Evolutionary conservation across 78 protist genomes (phyloP).

Genomic region (Speleostelium caveatum): DNA sequence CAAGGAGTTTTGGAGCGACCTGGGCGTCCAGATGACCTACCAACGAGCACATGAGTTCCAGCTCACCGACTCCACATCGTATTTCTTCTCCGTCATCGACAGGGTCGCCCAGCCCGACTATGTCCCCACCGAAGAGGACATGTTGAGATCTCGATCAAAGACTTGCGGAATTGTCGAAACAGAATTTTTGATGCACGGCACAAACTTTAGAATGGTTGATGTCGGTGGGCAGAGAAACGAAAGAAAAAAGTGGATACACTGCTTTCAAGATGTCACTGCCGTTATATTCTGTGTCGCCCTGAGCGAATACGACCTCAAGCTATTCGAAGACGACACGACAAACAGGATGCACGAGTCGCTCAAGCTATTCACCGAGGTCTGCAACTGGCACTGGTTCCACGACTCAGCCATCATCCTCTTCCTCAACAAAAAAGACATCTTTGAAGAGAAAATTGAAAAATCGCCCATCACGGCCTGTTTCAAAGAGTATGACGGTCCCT

Average conservation of each 20-base stretch:
- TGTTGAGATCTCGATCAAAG: constrained; percentile 93
- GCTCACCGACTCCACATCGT: neutral
- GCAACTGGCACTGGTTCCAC: constrained; percentile 94
- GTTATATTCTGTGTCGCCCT: constrained; percentile 93
- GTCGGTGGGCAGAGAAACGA: constrained; percentile 97
- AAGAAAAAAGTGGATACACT: constrained; percentile 98
- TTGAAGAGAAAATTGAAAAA: constrained; percentile 79
- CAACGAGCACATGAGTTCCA: constrained; percentile 84
- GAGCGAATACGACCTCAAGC: constrained; percentile 91
- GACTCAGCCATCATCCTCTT: constrained; percentile 95
- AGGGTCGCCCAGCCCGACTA: constrained; percentile 85
- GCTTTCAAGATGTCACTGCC: constrained; percentile 96
- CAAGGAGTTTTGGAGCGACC: constrained; percentile 89
- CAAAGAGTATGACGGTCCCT: constrained; percentile 81
- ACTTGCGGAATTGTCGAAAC: constrained; percentile 96
- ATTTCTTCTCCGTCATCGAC: constrained; percentile 12
- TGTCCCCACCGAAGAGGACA: constrained; percentile 93
- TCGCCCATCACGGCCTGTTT: constrained; percentile 84
- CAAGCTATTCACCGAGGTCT: constrained; percentile 91
- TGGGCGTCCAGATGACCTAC: constrained; percentile 84
- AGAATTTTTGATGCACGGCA: constrained; percentile 74
- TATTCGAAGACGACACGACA: constrained; percentile 88
- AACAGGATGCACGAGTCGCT: constrained; percentile 96
- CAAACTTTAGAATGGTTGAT: constrained; percentile 90
- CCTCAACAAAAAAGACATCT: constrained; percentile 91